A percentile compares a stretch with the other conserved stretches of the same genome.
phyloP scores from a whole-genome alignment of 495 filamentous ascomycete species.

The Talaromyces borbonicus region DNA sequence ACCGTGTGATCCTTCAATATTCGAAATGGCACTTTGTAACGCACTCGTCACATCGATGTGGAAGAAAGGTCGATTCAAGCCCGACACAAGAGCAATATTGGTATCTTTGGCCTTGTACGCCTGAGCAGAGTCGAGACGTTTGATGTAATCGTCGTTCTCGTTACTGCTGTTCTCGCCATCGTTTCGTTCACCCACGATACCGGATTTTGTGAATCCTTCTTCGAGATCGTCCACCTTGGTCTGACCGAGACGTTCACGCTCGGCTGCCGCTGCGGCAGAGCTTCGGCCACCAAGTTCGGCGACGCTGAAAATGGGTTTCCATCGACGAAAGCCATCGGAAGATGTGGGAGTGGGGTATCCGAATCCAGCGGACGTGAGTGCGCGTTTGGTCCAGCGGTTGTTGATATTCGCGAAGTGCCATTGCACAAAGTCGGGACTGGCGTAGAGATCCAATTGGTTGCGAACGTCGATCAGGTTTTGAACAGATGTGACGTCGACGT shows the following conservation, averaged over 20 bases:
- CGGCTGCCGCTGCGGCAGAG: constrained; percentile 55
- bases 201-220: constrained; percentile 17
- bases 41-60: constrained; percentile 91
- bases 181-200: constrained; percentile 22
- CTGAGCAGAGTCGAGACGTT: constrained; percentile 35
- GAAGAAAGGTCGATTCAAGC: constrained; percentile 84
- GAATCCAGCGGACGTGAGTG: constrained; percentile 84
- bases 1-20: constrained; percentile 40
- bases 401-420: constrained; percentile 95
- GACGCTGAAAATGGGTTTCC: constrained; percentile 95
- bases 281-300: constrained; percentile 71
- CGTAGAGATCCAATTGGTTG: constrained; percentile 90
- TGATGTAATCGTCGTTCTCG: constrained; percentile 21
- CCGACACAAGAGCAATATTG: constrained; percentile 62
- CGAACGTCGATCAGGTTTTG: constrained; percentile 96
- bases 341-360: constrained; percentile 65
- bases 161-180: constrained; percentile 23
- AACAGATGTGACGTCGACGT: constrained; percentile 88
- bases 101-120: constrained; percentile 27
- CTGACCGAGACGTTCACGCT: constrained; percentile 37
- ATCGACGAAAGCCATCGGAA: constrained; percentile 50
- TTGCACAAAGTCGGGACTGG: constrained; percentile 73
- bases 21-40: constrained; percentile 78
- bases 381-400: constrained; percentile 97
- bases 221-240: constrained; percentile 31